Evolutionary conservation across 2,329 filamentous ascomycete genomes (phyloP), one percentile per base, ranked within the genome.

Genomic region (Beauveria rudraprayagi): DNA sequence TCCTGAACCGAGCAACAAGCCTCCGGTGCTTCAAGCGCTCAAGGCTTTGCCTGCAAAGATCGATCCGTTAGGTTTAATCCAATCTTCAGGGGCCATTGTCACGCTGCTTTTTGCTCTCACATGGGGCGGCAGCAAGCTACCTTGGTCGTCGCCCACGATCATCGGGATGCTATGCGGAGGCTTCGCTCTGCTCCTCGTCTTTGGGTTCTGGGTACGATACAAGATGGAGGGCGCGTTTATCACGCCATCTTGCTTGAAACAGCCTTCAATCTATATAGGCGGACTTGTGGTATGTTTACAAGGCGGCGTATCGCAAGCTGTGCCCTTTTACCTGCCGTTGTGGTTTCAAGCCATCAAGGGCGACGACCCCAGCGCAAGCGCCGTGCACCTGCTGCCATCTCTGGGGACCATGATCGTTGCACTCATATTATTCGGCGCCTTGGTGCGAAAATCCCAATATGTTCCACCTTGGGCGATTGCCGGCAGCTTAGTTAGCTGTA

Each of bases 381-480:
- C 24, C 17, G 22, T 28, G 1, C 46, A 48, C 46, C 46, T 22
- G 46, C 24, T 48, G 19, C 46, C 24, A 19, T 48, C 46, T 17
- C 41, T 48, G 41, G 8, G 4, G 7, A 11, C 17, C 17, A 43
- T 43, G 41, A 10, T 19, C 41, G 41, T 43, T 11, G 30, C 37
- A 22, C 28, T 28, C 22, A 11, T 62, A 1, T 22, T n/a, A 10
- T 58, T 30, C 22, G 60, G 60, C 1, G 10, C 37, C 8, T 48
- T 62, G 24, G 26, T 62, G 8, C 54, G 30, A 19, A 58, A 58
- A 16, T 9, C 46, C 0, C 54, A 5, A 2, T 48, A 46, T 17
- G 48, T 58, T 2, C 60, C 60, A 3, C 54, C 55, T 5, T 62
- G 60, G 60, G 60, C 54, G 1, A 50, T 62, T 10, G 5, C 22